Evolutionary conservation across 495 filamentous ascomycete species (phyloP), one percentile per base, ranked within the genome.

Genomic region (Penicillium daleae): DNA sequence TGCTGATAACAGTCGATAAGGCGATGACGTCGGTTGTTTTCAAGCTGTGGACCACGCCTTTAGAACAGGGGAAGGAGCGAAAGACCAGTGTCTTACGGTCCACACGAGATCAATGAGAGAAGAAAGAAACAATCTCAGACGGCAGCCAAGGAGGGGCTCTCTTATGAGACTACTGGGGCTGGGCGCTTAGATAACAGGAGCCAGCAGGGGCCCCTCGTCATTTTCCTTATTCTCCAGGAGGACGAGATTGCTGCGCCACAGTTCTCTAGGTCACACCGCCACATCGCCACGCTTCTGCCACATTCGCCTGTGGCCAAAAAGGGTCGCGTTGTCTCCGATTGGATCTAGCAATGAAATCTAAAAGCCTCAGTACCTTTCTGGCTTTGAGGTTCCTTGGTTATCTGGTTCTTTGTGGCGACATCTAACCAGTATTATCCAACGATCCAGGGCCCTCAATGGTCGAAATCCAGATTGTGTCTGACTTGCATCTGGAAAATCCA

Each of bases 401-500:
- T 26, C 12, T 48, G 5, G 7, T 56, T 32, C 56, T 56, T 39
- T 56, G 46, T 62, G 53, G 48, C 56, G 31, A 59, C 8, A 13
- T n/a, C 46, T 27, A 6, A 19, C 56, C 40, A 33, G 40, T 48
- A 4, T 17, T 39, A 4, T 12, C 13, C 51, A 8, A 3, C 13
- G 24, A 35, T 13, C 50, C 9, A 19, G 15, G 19, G 27, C 31
- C n/a, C 29, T 31, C 49, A 52, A 52, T 58, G 56, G 26, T 29
- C 9, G 35, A 39, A 42, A 59, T 88, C 54, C 86, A 88, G 60
- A 80, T 87, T 27, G 54, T 85, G 29, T 87, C 85, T 0, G 85
- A 88, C 67, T 76, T 88, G 3, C 85, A 87, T 62, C 70, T 88
- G 0, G 83, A 88, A 59, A 71, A 60, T 12, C 73, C 76, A 0